Conservation (phyloP, 176 grass and related monocot genomes). For the Miscanthus lutarioriparius region DNA sequence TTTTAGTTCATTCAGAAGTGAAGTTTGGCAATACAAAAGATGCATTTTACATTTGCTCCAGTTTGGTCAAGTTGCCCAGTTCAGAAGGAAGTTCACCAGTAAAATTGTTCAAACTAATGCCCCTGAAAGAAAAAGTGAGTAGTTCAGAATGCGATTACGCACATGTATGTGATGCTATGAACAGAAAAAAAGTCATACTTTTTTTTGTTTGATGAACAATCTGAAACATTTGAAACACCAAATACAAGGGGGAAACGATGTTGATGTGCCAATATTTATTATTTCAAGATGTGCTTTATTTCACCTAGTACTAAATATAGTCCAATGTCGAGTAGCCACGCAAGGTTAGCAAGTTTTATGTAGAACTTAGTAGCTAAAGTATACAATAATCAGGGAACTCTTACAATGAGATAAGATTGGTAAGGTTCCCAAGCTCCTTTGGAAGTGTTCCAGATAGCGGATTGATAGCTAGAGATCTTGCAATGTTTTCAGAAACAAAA, state of each 20-base stretch:
- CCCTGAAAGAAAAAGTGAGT: constrained; percentile 24
- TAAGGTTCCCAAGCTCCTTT: constrained; percentile 73
- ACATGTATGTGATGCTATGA: not conserved
- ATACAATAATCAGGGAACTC: not conserved
- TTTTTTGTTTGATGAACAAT: not conserved
- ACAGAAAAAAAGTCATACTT: not conserved
- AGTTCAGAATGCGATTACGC: not conserved
- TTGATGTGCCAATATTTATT: not conserved
- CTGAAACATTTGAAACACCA: constrained; percentile 15
- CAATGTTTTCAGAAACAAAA: not conserved
- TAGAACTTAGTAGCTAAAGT: not conserved
- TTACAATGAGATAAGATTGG: constrained; percentile 52
- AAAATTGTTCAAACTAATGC: constrained; percentile 49
- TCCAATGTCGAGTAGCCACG: not conserved
- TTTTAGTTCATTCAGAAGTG: not conserved
- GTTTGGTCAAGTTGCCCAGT: constrained; percentile 54
- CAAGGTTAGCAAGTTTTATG: not conserved
- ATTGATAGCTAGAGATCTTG: constrained; percentile 47
- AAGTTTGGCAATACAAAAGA: constrained; percentile 2
- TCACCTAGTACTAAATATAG: not conserved
- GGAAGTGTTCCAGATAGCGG: constrained; percentile 68
- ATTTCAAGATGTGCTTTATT: not conserved
- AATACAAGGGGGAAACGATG: not conserved
- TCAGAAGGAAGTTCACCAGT: constrained; percentile 48
- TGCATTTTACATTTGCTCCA: constrained; percentile 24